Percentiles rank a stretch among this genome's conserved stretches.
These are phyloP conservation scores for Tuber borchii DNA, from an alignment of 495 filamentous ascomycete species.

Conservation along the genomic window DNA sequence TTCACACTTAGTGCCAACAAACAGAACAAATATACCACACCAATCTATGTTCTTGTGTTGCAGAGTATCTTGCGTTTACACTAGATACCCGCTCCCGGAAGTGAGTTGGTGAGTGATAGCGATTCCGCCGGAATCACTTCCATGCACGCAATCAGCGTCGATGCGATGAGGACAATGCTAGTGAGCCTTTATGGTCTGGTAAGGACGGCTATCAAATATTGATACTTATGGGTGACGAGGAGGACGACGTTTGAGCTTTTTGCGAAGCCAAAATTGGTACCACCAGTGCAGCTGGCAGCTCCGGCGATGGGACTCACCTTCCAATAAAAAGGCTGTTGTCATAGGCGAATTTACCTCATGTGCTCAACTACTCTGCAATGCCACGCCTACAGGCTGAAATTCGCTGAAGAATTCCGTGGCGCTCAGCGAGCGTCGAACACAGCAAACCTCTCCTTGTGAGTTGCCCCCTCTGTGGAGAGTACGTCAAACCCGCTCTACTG, in stretches of 20 bases:
- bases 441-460: constrained; percentile 39
- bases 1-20: too few species aligned
- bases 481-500: constrained; percentile 55
- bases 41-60: constrained; percentile 86
- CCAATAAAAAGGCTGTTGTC: constrained; percentile 54
- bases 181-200: constrained; percentile 34
- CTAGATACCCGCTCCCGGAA: constrained; percentile 82
- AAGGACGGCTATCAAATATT: constrained; percentile 76
- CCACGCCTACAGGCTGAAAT: constrained; percentile 57
- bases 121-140: constrained; percentile 74
- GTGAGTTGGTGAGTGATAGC: constrained; percentile 73
- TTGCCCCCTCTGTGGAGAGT: constrained; percentile 62
- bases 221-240: constrained; percentile 69
- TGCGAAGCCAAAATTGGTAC: constrained; percentile 59
- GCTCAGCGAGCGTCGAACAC: constrained; percentile 27
- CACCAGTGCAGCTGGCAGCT: constrained; percentile 40
- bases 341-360: constrained; percentile 77
- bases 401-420: not conserved
- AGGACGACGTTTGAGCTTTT: constrained; percentile 59
- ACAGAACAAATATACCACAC: too few species aligned
- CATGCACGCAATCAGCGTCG: constrained; percentile 76
- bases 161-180: constrained; percentile 51
- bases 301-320: constrained; percentile 44
- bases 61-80: constrained; percentile 85
- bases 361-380: constrained; percentile 74